A percentile compares a stretch with the other conserved stretches of the same genome.
Conservation (phyloP, 345 rosid genomes). For the Corchorus olitorius region DNA sequence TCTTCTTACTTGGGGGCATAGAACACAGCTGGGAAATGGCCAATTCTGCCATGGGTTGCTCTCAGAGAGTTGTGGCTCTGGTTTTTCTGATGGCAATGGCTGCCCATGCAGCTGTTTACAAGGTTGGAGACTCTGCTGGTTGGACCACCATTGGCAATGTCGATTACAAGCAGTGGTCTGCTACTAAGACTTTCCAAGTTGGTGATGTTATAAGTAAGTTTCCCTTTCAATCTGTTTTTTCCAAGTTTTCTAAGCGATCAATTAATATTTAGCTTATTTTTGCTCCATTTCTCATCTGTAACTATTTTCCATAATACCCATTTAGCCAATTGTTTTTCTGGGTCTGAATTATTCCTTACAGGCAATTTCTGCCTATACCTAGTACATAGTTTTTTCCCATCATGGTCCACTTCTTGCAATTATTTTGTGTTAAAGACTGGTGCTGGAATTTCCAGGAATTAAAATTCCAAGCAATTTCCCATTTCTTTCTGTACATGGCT, state of each 20-base stretch:
- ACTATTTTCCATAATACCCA: neutral
- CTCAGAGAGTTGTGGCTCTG: conserved; percentile 19
- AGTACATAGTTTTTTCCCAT: neutral
- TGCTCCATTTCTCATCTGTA: neutral
- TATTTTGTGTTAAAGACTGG: neutral
- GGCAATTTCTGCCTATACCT: neutral
- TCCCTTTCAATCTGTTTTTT: conserved; percentile 7
- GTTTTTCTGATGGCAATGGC: conserved; percentile 24
- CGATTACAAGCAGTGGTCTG: conserved; percentile 86
- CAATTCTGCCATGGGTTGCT: conserved; percentile 26
- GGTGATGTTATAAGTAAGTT: conserved; percentile 75
- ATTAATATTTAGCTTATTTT: neutral
- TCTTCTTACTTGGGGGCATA: neutral
- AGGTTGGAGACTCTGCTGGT: conserved; percentile 88
- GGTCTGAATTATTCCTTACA: neutral
- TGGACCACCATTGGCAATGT: conserved; percentile 91
- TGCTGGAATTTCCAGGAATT: neutral
- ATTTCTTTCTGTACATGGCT: neutral
- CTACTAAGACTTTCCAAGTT: conserved; percentile 66
- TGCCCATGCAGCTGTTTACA: conserved; percentile 54
- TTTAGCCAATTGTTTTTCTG: neutral
- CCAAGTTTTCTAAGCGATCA: neutral
- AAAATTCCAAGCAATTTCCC: neutral
- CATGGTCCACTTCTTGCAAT: neutral
- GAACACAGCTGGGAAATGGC: neutral